phyloP scores from a whole-genome alignment of 2,329 filamentous ascomycete species.

The Claviceps sp. region DNA sequence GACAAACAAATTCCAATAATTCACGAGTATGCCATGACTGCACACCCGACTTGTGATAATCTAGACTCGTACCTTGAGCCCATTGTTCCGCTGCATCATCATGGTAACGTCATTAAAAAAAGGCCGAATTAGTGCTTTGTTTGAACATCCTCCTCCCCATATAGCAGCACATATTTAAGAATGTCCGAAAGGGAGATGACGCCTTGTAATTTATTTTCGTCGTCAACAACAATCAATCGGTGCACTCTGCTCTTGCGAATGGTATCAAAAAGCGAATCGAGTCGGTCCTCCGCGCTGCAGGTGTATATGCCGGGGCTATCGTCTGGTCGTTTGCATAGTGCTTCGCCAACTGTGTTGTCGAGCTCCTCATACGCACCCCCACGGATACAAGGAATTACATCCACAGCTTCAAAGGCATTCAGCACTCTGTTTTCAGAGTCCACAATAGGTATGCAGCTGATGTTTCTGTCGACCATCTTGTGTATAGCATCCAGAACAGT shows the following conservation, averaged over 20 bases:
- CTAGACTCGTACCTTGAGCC: not conserved
- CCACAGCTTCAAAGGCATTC: conserved; percentile 95
- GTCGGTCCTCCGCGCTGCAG: conserved; percentile 77
- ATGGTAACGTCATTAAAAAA: not conserved
- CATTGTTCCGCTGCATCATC: not conserved
- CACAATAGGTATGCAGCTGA: conserved; percentile 87
- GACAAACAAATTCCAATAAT: not conserved
- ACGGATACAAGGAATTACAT: conserved; percentile 93
- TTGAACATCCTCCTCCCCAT: conserved; percentile 49
- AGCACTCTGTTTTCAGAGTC: conserved; percentile 66
- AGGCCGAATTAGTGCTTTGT: not conserved
- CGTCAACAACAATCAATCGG: conserved; percentile 83
- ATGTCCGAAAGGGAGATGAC: conserved; percentile 93
- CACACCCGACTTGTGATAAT: conserved; percentile 1
- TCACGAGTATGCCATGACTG: not conserved
- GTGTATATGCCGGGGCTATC: conserved; percentile 97
- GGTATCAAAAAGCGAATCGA: conserved; percentile 94
- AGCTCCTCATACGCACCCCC: conserved; percentile 87
- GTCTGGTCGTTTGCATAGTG: conserved; percentile 71
- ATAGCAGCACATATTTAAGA: conserved; percentile 80
- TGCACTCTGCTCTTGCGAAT: conserved; percentile 92
- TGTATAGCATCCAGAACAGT: conserved; percentile 92
- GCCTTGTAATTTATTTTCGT: conserved; percentile 72
- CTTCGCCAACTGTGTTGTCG: conserved; percentile 74
- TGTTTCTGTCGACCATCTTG: conserved; percentile 81